Evolutionary conservation across 495 filamentous ascomycete genomes (phyloP).

Genomic region (Aspergillus saccharolyticus): DNA sequence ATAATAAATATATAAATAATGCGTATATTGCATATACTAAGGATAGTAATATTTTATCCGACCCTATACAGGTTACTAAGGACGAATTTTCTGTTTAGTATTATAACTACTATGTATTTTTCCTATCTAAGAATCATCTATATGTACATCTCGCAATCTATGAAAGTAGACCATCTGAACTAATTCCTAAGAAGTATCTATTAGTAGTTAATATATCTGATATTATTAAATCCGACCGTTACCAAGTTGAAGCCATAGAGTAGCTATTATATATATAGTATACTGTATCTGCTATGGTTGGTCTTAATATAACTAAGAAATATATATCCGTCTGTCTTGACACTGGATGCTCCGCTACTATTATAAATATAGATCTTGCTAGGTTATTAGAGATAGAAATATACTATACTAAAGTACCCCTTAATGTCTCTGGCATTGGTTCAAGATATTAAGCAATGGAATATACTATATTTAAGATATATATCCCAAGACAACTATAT

Average conservation of each 20-base stretch:
- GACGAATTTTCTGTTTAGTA: not conserved
- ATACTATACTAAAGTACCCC: no score
- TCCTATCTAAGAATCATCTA: not conserved
- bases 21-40: not conserved
- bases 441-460: no score
- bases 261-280: not conserved
- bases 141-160: not conserved
- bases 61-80: not conserved
- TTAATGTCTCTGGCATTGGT: no score
- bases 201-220: not conserved
- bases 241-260: no score
- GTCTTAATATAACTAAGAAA: no score
- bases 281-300: not conserved
- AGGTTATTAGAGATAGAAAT: no score
- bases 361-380: no score
- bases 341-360: no score
- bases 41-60: not conserved
- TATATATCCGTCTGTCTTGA: no score
- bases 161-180: not conserved
- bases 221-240: not conserved
- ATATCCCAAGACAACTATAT: not conserved
- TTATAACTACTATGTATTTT: not conserved
- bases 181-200: not conserved
- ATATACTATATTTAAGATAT: conserved; percentile 10
- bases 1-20: not conserved